These are phyloP conservation scores for Phylloporus sp. DNA, from an alignment of 768 basidiomycete genomes.

Conservation along the genomic window DNA sequence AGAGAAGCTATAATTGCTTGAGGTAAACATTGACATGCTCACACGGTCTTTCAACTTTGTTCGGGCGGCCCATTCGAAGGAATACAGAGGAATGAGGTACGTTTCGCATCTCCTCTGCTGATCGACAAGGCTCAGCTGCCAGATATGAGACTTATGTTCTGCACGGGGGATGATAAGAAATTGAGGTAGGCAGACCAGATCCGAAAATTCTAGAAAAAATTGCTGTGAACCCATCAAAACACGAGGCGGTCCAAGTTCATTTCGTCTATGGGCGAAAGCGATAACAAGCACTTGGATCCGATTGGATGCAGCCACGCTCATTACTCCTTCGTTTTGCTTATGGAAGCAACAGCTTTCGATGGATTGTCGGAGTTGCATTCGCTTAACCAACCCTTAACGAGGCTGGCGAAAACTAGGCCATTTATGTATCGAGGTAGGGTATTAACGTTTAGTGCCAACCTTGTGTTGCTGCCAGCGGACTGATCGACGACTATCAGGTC, in stretches of 20 bases:
- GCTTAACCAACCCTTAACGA: background rate
- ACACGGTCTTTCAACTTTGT: background rate
- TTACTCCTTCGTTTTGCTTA: background rate
- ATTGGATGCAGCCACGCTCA: conserved; percentile 2
- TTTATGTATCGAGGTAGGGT: background rate
- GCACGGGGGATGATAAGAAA: background rate
- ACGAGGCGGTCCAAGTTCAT: conserved; percentile 23
- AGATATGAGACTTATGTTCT: background rate
- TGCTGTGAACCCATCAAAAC: conserved; percentile 6
- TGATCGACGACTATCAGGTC: background rate
- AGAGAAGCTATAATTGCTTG: background rate
- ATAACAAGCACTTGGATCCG: conserved; percentile 2
- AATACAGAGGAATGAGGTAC: background rate
- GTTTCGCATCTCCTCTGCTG: background rate
- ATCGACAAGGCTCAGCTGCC: background rate
- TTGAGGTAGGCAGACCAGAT: background rate
- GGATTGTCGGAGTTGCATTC: conserved; percentile 1
- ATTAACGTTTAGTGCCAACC: no score
- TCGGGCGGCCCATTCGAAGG: background rate
- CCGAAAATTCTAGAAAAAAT: conserved; percentile 2
- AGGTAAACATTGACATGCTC: background rate
- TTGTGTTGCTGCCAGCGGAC: no score
- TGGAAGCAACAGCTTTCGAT: background rate
- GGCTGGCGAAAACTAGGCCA: background rate
- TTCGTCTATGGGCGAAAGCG: conserved; percentile 4